Base-by-base conservation (phyloP, 495 filamentous ascomycete genomes). In the Tuber calosporum region DNA sequence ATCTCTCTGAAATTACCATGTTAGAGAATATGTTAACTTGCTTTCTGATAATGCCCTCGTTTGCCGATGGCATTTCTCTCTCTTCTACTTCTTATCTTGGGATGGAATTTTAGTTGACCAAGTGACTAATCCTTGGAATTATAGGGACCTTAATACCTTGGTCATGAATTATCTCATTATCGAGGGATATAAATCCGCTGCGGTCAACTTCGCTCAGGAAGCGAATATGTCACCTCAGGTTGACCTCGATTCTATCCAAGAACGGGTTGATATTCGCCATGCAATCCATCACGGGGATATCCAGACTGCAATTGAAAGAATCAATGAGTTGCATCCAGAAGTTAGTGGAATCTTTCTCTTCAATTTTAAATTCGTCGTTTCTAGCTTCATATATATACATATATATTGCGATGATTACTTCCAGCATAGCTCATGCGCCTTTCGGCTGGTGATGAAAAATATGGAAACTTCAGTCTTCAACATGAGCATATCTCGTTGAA, bases 391-490 rank as follows among this genome's bases (percentile, higher is more conserved):
- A 98, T 96, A 96, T 85, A 92, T 82, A 38, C 6, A 38, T 6
- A 40, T 86, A 88, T 92, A 93, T 93, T 93, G 96, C 95, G 97
- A 98, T 94, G 96, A 99, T 94, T 94, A 98, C 94, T 93, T 94
- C 91, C 93, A 98, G 86, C 85, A 34, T 62, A 1, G 4, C 13
- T 34, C 4, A 34, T 62, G 4, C 13, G 26, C 86, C 89, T 89
- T 88, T 85, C 83, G 88, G 89, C 88, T 88, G 83, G 87, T 92
- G 96, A 93, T 93, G 93, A 97, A 87, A 92, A 91, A 90, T 87
- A 92, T 90, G 89, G 86, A 75, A 77, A 90, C 92, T 91, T 93
- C 90, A 94, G 89, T 93, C 90, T 88, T 93, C 88, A 93, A 88
- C 92, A 96, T 97, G 94, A 97, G 86, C 89, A 88, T 83, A 84